A percentile compares a stretch with the other conserved stretches of the same genome.
Conservation (phyloP, 2,329 filamentous ascomycete species). For the Phialophora expanda region DNA sequence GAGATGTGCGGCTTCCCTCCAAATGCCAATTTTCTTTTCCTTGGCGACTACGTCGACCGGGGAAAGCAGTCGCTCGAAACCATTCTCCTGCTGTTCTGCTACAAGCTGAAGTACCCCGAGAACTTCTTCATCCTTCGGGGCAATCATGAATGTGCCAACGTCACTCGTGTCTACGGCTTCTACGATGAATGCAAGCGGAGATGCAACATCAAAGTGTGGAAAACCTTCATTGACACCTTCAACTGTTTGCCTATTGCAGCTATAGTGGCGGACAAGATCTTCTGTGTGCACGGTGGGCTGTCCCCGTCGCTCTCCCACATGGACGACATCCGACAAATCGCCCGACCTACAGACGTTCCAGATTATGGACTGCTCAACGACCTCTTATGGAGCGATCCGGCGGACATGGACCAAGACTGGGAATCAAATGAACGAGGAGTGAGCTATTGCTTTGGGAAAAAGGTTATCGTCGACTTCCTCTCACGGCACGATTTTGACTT, state of each 20-base stretch:
- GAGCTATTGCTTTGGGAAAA: conserved; percentile 98
- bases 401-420: conserved; percentile 98
- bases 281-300: conserved; percentile 93
- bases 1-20: conserved; percentile 98
- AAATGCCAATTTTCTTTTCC: conserved; percentile 86
- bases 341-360: conserved; percentile 92
- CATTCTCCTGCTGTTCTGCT: conserved; percentile 88
- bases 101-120: conserved; percentile 96
- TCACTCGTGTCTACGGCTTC: conserved; percentile 94
- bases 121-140: conserved; percentile 96
- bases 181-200: conserved; percentile 97
- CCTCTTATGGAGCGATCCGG: conserved; percentile 94
- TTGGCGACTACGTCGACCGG: conserved; percentile 95
- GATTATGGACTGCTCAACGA: conserved; percentile 97
- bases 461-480: conserved; percentile 95
- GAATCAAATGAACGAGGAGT: conserved; percentile 96
- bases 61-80: conserved; percentile 96
- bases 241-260: conserved; percentile 93
- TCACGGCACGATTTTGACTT: conserved; percentile 95
- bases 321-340: conserved; percentile 97
- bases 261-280: conserved; percentile 97
- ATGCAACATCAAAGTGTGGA: conserved; percentile 97
- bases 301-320: conserved; percentile 93
- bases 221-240: conserved; percentile 96
- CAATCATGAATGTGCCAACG: conserved; percentile 96